Evolutionary conservation across 768 basidiomycete genomes (phyloP).

Genomic region (Leccinum truebloodii): DNA sequence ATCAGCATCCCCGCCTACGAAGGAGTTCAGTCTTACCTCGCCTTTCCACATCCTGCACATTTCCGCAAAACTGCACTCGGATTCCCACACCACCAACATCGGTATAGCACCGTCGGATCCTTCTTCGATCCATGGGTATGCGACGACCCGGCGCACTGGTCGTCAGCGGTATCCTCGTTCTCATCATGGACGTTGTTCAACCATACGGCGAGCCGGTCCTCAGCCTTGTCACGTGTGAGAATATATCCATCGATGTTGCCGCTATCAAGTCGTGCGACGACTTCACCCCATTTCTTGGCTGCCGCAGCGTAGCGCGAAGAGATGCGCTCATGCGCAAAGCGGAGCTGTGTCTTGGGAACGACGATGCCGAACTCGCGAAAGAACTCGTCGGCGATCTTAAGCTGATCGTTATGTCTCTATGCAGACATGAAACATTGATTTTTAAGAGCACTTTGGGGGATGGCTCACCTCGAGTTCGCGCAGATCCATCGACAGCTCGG

Average conservation of each 20-base stretch:
- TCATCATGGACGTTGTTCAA: constrained; percentile 46
- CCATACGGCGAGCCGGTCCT: constrained; percentile 60
- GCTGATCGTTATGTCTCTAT: constrained; percentile 39
- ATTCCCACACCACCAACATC: constrained; percentile 64
- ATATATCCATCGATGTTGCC: constrained; percentile 23
- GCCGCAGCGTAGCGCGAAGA: constrained; percentile 46
- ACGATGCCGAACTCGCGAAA: constrained; percentile 43
- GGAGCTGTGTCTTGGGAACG: constrained; percentile 51
- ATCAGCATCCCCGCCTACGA: background rate
- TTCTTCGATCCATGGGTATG: constrained; percentile 6
- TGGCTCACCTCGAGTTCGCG: constrained; percentile 48
- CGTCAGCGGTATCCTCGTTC: background rate
- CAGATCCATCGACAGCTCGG: constrained; percentile 48
- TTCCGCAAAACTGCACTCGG: constrained; percentile 58
- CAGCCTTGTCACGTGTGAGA: constrained; percentile 41
- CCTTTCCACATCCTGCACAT: constrained; percentile 46
- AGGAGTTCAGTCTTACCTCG: constrained; percentile 34
- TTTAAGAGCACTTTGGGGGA: background rate
- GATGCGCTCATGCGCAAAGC: constrained; percentile 51
- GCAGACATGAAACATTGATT: background rate
- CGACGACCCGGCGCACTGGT: background rate
- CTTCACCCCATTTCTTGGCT: constrained; percentile 45
- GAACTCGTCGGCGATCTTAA: constrained; percentile 55
- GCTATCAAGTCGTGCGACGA: constrained; percentile 41
- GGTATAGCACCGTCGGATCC: constrained; percentile 48